Evolutionary conservation across 2,329 filamentous ascomycete species (phyloP), one percentile per base, ranked within the genome.

Genomic region (Pseudogymnoascus sp.): DNA sequence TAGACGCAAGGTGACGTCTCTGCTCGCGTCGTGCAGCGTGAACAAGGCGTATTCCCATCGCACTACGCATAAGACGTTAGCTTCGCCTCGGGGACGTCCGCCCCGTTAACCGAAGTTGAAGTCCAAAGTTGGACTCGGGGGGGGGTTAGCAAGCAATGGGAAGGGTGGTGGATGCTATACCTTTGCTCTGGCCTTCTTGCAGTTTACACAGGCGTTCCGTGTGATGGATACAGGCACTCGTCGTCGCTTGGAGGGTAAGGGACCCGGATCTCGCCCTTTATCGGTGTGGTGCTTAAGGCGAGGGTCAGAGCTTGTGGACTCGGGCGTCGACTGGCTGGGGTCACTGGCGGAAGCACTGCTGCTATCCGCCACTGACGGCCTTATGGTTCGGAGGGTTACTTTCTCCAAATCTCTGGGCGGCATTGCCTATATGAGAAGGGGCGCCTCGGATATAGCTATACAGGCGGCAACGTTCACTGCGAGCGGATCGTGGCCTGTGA

Each of bases 131-230:
- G 11, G 8, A 55, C 21, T 21, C n/a, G 16, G 49, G 49, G 9
- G 28, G 49, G 16, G 16, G 16, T 25, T 12, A 16, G n/a, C 49
- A 33, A 55, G 7, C 25, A 33, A 25, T 7, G 28, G 4, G 14
- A 33, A 33, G 28, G 49, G 5, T 12, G 16, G 18, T 4, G 45
- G 45, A 11, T n/a, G 16, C 12, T 68, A 62, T 63, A 75, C 73
- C 68, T 75, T 75, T 25, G 72, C 68, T 63, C 72, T 68, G 16
- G 72, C 72, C 59, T 73, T 73, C 62, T 73, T 75, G 63, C 73
- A 75, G 31, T 70, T 72, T 12, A 69, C 63, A 62, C 73, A 75
- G n/a, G 73, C 73, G 68, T 74, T 75, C 14, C 68, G 67, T 59
- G 72, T 74, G 1, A 74, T 69, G 6, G 67, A 70, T 18, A 71